Base-by-base conservation (phyloP, 305 asterid species). In the Rubia tinctorum region DNA sequence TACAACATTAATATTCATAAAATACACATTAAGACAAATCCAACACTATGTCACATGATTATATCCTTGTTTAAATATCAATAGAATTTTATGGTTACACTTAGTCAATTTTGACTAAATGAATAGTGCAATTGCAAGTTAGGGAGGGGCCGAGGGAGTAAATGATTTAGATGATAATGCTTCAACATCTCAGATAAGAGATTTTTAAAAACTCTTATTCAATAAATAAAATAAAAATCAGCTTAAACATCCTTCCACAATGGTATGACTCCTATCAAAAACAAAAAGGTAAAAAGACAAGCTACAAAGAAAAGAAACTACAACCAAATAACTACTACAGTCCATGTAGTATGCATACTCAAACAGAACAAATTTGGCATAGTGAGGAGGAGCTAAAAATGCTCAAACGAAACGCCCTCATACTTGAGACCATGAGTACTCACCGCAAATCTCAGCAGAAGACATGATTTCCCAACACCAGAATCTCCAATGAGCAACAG, bases 381-480 rank as follows among this genome's bases (percentile, higher is more conserved):
- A 17, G 20, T 22, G 42, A 8, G 7, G 45, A 30, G 60, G 45
- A 65, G 18, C 20, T 12, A 30, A 6, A 58, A 58, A 68, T 30
- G 22, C 17, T n/a, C 43, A 49, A 43, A 45, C 55, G 60, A 68
- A 22, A 20, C 49, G 12, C 56, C 14, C 39, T 17, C 53, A 6
- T 39, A 5, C 27, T 69, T 14, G 14, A 20, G 17, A 59, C 61
- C 39, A 23, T 4, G 42, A 68, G 18, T 39, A 76, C 85, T 76
- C 77, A 82, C 85, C 42, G 83, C 75, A 73, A 82, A 82, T 44
- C 85, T 79, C 72, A 82, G 75, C 63, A 82, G 85, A 66, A 82
- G 83, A 71, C 83, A 82, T 61, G 85, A 82, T 75, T 82, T 82
- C 66, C 85, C 85, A 66, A 82, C 85, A 22, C 85, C 85, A 82